These are phyloP conservation scores for Gossypioides kirkii DNA, from an alignment of 345 rosid species.

Conservation along the genomic window DNA sequence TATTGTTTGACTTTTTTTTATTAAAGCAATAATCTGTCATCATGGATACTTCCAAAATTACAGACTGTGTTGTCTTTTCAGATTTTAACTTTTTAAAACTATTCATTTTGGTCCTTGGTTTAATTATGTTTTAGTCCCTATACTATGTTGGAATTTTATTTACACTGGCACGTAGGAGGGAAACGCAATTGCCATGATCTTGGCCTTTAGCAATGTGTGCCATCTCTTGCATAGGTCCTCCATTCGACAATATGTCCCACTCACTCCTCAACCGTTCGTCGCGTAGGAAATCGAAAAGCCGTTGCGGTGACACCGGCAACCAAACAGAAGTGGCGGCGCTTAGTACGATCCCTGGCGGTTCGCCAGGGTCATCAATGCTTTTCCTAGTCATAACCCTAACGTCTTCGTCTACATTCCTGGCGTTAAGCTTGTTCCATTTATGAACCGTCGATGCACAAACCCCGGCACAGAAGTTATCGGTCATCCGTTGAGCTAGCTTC, in stretches of 20 bases:
- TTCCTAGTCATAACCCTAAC: slow-evolving; percentile 89
- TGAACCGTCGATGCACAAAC: slow-evolving; percentile 86
- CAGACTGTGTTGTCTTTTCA: slow-evolving; percentile 4
- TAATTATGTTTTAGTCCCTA: no score
- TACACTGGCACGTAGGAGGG: slow-evolving; percentile 89
- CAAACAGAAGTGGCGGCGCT: slow-evolving; percentile 95
- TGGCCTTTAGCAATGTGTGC: slow-evolving; percentile 95
- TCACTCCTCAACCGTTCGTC: slow-evolving; percentile 79
- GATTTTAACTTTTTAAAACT: neutral
- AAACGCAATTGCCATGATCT: slow-evolving; percentile 90
- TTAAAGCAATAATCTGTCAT: neutral
- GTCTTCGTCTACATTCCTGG: slow-evolving; percentile 67
- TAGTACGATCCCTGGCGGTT: slow-evolving; percentile 86
- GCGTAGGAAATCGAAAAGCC: slow-evolving; percentile 74
- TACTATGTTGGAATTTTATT: neutral
- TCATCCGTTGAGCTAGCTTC: slow-evolving; percentile 92
- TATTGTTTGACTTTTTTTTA: slow-evolving; percentile 12
- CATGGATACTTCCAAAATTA: slow-evolving; percentile 11
- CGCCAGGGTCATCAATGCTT: slow-evolving; percentile 87
- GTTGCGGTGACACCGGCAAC: slow-evolving; percentile 75
- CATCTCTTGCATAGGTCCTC: slow-evolving; percentile 97
- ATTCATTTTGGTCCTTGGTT: no score
- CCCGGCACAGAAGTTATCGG: slow-evolving; percentile 86
- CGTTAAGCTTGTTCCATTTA: slow-evolving; percentile 78
- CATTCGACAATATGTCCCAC: slow-evolving; percentile 95